Evolutionary conservation across 345 rosid species (phyloP), one percentile per base, ranked within the genome.

Genomic region (Citrus reticulata): DNA sequence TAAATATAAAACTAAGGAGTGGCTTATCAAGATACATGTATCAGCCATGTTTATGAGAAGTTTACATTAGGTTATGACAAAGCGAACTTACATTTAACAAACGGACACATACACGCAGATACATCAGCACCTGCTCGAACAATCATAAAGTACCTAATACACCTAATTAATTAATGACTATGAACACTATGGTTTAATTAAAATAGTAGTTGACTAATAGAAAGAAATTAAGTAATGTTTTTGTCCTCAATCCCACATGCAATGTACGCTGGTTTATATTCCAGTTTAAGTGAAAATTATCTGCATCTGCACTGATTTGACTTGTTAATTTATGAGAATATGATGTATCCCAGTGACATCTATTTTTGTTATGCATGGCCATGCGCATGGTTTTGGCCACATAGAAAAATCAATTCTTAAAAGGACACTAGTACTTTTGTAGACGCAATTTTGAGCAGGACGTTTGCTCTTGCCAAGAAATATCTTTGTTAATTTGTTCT

Each of bases 201-300:
- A 7, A 63, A 42, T 11, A 5, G 2, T 14, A 60, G 42, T 19
- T 65, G 69, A 65, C 40, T 7, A 32, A 65, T 0, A 9, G 5
- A 35, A 0, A 65, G 1, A 32, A 65, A 62, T 29, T 62, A 49
- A 49, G 54, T 49, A 25, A 30, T n/a, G 9, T 2, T 34, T 66
- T 66, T 76, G 64, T 76, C 35, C 63, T 7, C n/a, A 65, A 22
- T 51, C n/a, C 51, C 49, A 63, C 63, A 76, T 76, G 78, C 78
- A 76, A 76, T 76, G 78, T 65, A 76, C 51, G 0, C 51, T 13
- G 29, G 54, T 13, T 14, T 22, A 2, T 51, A 32, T 32, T 29
- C 51, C 20, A 64, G 27, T 54, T 30, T 10, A 25, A 25, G 2
- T 42, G 30, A 39, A 75, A 51, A 65, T 22, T 2, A 76, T 51